Conservation (phyloP, 1,284 basidiomycete genomes). For the Volvariella surrecta region DNA sequence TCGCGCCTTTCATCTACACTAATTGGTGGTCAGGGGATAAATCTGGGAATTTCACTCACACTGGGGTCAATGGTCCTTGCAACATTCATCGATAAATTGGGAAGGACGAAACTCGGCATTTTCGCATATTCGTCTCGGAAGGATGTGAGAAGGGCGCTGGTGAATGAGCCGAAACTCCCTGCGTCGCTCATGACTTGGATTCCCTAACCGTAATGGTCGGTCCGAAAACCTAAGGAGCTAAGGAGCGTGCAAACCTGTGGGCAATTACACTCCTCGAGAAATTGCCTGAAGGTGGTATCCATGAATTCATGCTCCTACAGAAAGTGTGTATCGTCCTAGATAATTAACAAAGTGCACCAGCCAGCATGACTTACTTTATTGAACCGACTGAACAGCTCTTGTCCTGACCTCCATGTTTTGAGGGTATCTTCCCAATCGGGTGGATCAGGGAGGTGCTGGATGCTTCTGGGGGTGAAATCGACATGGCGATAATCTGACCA, state of each 20-base stretch:
- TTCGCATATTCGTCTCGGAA: constrained; percentile 62
- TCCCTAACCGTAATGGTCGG: constrained; percentile 33
- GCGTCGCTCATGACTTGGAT: constrained; percentile 60
- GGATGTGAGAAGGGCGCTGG: constrained; percentile 41
- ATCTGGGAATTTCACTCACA: constrained; percentile 23
- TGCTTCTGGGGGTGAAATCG: constrained; percentile 53
- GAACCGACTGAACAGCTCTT: constrained; percentile 41
- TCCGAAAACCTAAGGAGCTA: constrained; percentile 4
- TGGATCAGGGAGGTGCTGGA: constrained; percentile 54
- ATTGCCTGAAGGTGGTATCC: constrained; percentile 55
- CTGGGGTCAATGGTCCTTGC: constrained; percentile 27
- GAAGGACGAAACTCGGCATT: constrained; percentile 43
- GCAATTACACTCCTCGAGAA: constrained; percentile 67
- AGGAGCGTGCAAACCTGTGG: constrained; percentile 43
- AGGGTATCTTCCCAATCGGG: constrained; percentile 43
- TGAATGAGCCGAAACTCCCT: constrained; percentile 56
- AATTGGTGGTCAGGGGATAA: background rate
- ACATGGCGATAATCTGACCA: constrained; percentile 77
- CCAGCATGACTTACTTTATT: constrained; percentile 36
- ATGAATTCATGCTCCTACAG: constrained; percentile 46
- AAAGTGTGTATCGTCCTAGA: constrained; percentile 1
- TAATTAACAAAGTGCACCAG: background rate
- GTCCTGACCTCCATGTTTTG: constrained; percentile 49
- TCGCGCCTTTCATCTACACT: constrained; percentile 17
- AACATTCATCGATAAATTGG: constrained; percentile 41